phyloP scores from a whole-genome alignment of 2,329 filamentous ascomycete species.

The Teratosphaeria destructans region DNA sequence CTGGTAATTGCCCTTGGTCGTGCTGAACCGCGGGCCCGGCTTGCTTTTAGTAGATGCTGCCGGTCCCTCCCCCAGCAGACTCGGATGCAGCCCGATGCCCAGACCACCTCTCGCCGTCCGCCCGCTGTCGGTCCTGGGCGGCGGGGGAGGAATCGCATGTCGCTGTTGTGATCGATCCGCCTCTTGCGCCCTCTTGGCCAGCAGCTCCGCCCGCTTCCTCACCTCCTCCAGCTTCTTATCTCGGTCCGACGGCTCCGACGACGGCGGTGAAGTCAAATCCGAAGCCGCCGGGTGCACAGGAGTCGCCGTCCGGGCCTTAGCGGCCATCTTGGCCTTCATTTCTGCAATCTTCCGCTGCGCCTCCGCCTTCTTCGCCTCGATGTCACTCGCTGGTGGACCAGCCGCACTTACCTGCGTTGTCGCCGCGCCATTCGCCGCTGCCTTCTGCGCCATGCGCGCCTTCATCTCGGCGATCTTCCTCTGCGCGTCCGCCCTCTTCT shows the following conservation, averaged over 20 bases:
- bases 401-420: constrained; percentile 5
- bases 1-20: constrained; percentile 45
- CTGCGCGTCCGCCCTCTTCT: constrained; percentile 23
- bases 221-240: constrained; percentile 4
- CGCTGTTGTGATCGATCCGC: constrained; percentile 3
- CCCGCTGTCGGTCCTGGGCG: constrained; percentile 38
- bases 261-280: constrained; percentile 8
- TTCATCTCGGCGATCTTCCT: constrained; percentile 27
- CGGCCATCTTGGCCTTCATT: constrained; percentile 24
- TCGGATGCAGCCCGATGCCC: constrained; percentile 68
- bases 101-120: constrained; percentile 53
- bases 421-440: neutral
- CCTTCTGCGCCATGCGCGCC: constrained; percentile 17
- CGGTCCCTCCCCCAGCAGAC: constrained; percentile 45
- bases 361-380: constrained; percentile 20
- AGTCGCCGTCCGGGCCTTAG: constrained; percentile 6
- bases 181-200: constrained; percentile 15
- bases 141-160: neutral
- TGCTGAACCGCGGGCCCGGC: constrained; percentile 41
- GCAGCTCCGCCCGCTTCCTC: constrained; percentile 13
- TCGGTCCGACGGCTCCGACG: neutral
- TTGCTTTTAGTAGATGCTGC: constrained; percentile 26
- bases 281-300: constrained; percentile 4
- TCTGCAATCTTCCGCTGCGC: constrained; percentile 24
- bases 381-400: constrained; percentile 11